A percentile compares a stretch with the other conserved stretches of the same genome.
Conservation (phyloP, 2,329 filamentous ascomycete species). For the Alternaria panax region DNA sequence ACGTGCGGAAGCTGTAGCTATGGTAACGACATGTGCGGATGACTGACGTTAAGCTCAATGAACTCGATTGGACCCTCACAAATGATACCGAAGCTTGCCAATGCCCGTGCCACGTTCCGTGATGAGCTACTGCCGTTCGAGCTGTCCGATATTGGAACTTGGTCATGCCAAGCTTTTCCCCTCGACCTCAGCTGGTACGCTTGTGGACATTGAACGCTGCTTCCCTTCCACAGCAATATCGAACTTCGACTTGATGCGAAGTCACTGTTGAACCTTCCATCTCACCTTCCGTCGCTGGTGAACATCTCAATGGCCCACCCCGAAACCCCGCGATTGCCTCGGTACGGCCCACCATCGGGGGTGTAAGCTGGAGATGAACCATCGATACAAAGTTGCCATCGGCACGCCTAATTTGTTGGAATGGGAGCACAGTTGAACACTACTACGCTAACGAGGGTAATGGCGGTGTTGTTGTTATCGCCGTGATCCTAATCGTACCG, state of each 20-base stretch:
- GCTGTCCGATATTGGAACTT: constrained; percentile 30
- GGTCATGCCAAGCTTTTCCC: constrained; percentile 44
- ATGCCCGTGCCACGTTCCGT: constrained; percentile 23
- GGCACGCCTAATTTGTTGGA: not conserved
- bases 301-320: constrained; percentile 1
- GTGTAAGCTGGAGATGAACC: not conserved
- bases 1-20: constrained; percentile 27
- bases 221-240: constrained; percentile 6
- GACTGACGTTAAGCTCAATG: constrained; percentile 37
- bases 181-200: constrained; percentile 34
- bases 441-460: not conserved
- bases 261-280: not conserved
- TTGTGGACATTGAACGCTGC: not conserved
- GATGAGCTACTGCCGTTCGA: constrained; percentile 32
- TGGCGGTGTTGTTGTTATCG: not conserved
- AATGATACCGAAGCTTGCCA: constrained; percentile 27
- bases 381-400: not conserved
- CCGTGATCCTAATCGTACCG: not conserved
- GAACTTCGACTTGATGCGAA: constrained; percentile 6
- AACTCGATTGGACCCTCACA: constrained; percentile 31
- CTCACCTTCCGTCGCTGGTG: not conserved
- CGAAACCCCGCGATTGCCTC: constrained; percentile 7
- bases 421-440: not conserved
- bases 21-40: constrained; percentile 38
- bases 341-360: not conserved